Percentiles rank a stretch among this genome's conserved stretches.
Conservation (phyloP, 768 basidiomycete species). For the Hericium rajendrae region DNA sequence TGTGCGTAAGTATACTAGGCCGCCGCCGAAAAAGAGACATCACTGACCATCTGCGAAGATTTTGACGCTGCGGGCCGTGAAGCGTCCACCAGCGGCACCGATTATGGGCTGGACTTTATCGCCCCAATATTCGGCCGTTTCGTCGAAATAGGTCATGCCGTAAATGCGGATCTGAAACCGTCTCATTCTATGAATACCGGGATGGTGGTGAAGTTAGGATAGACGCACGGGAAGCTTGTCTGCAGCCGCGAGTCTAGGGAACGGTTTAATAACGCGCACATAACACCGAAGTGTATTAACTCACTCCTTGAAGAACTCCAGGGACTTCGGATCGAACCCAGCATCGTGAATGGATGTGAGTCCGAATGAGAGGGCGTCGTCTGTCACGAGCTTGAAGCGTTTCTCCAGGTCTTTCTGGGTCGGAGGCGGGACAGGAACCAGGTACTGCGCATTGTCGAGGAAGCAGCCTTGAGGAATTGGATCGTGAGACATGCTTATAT, state of each 20-base stretch:
- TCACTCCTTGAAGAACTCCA: conserved; percentile 67
- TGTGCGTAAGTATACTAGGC: not conserved
- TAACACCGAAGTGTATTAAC: conserved; percentile 5
- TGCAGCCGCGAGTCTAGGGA: conserved; percentile 48
- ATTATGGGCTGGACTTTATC: conserved; percentile 47
- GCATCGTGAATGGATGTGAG: conserved; percentile 87
- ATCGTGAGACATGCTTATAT: not conserved
- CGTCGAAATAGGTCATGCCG: conserved; percentile 67
- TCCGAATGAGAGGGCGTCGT: conserved; percentile 61
- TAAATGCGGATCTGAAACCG: conserved; percentile 59
- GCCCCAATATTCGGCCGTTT: conserved; percentile 64
- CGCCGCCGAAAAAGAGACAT: not conserved
- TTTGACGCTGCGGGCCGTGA: conserved; percentile 69
- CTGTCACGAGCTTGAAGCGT: conserved; percentile 51
- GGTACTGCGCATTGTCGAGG: conserved; percentile 79
- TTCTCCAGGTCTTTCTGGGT: conserved; percentile 54
- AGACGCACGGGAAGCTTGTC: conserved; percentile 49
- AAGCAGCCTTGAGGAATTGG: conserved; percentile 43
- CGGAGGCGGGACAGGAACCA: conserved; percentile 53
- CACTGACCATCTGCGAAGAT: conserved; percentile 62
- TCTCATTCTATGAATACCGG: not conserved
- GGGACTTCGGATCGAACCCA: conserved; percentile 54
- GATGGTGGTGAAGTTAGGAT: not conserved
- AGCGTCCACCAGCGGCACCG: conserved; percentile 46
- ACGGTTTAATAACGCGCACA: conserved; percentile 1